Evolutionary conservation across 768 basidiomycete species (phyloP).

Genomic region (Daedaleopsis nitida): DNA sequence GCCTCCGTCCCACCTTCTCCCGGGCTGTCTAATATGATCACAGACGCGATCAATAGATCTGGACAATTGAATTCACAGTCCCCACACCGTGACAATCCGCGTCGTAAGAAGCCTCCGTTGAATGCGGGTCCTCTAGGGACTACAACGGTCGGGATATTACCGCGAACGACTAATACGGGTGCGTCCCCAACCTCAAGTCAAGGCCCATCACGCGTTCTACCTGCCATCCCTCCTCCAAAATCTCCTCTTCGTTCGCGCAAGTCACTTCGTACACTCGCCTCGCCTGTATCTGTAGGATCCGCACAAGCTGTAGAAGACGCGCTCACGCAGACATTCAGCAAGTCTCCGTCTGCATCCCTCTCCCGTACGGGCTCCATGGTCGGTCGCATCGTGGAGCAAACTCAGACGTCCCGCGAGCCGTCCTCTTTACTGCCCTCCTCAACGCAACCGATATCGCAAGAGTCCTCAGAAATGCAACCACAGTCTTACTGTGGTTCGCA

Average conservation of each 20-base stretch:
- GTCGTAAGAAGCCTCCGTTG: background rate
- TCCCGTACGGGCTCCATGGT: background rate
- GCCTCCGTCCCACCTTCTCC: slow-evolving; percentile 17
- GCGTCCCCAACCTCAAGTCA: no score
- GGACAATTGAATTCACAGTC: slow-evolving; percentile 1
- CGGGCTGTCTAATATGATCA: slow-evolving; percentile 15
- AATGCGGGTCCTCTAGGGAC: background rate
- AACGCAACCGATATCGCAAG: background rate
- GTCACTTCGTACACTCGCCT: background rate
- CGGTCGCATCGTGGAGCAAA: background rate
- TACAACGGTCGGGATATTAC: no score
- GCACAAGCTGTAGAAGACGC: slow-evolving; percentile 20
- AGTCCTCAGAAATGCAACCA: background rate
- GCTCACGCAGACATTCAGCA: slow-evolving; percentile 13
- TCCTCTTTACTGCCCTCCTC: background rate
- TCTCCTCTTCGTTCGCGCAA: background rate
- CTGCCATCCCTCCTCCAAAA: background rate
- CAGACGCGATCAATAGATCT: slow-evolving; percentile 19
- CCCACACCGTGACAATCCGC: background rate
- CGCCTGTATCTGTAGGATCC: slow-evolving; percentile 6
- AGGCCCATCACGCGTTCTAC: no score
- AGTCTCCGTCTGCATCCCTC: slow-evolving; percentile 1
- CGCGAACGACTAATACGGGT: no score
- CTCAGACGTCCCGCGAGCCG: background rate
- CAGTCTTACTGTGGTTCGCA: slow-evolving; percentile 4